Evolutionary conservation across 2,329 filamentous ascomycete genomes (phyloP).

Genomic region (Colletotrichum melonis): DNA sequence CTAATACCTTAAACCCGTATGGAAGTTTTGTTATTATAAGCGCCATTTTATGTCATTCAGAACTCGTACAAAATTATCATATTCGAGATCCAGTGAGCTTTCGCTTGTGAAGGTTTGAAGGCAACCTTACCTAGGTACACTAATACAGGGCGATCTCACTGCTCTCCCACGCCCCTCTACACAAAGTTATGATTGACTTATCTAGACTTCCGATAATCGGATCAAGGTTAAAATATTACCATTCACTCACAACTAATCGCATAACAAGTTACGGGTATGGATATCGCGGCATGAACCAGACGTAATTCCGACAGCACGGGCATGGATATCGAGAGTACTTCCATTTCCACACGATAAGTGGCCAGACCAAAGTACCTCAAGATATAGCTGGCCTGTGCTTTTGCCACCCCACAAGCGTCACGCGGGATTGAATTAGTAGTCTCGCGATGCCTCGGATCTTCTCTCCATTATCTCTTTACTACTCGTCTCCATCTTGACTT

Average conservation of each 20-base stretch:
- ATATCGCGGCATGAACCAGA: neutral
- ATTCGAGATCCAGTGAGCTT: too few species aligned
- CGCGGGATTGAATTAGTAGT: neutral
- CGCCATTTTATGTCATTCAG: too few species aligned
- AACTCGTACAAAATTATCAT: too few species aligned
- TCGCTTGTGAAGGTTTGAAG: too few species aligned
- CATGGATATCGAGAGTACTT: neutral
- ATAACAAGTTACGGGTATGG: neutral
- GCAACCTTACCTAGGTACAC: too few species aligned
- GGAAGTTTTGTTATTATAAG: fast-evolving
- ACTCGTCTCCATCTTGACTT: neutral
- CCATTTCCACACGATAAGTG: fast-evolving
- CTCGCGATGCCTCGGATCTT: neutral
- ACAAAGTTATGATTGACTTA: neutral
- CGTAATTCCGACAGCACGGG: neutral
- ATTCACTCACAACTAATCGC: neutral
- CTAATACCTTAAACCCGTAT: fast-evolving
- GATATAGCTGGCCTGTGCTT: neutral
- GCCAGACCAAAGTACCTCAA: neutral
- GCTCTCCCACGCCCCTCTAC: too few species aligned
- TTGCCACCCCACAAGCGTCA: neutral
- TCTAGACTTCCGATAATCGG: too few species aligned
- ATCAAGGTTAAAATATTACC: neutral
- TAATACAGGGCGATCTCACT: too few species aligned
- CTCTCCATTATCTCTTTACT: too few species aligned